Base-by-base conservation (phyloP, 2,329 filamentous ascomycete genomes). In the Samsoniella hepiali region DNA sequence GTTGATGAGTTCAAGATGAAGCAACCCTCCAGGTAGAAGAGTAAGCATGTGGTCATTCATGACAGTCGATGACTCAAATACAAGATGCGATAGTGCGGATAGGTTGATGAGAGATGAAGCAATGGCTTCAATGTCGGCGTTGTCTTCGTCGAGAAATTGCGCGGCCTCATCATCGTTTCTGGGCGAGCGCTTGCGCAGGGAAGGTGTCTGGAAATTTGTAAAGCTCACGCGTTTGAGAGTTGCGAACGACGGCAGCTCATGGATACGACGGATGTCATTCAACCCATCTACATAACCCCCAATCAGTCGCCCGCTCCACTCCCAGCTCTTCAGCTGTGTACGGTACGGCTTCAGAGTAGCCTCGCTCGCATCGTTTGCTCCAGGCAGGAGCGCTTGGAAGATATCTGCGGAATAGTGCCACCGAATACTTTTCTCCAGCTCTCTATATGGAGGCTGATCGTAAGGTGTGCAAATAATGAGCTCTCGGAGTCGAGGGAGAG, bases 41-140 rank as follows among this genome's bases (percentile, higher is more conserved):
- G 84, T 81, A n/a, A 97, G 78, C 22, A 96, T 80, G 9, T 81
- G 79, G 8, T 86, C 83, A 70, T 90, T 90, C 64, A 92, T 82
- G 40, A 91, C 80, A 3, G 87, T 88, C 50, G 89, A 96, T 8
- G 88, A 89, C 70, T 93, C 87, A 67, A 97, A 88, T 1, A 87
- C 80, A 11, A 97, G 77, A 62, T 88, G 84, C 62, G 82, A 82
- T 7, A 98, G 79, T 1, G 82, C 75, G 0, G 87, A 84, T 9
- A 97, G 80, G 31, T 73, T 68, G 1, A 69, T 68, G 44, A 78
- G 74, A 22, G 76, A 72, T 15, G 68, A 59, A 5, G 72, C 75
- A 36, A 77, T 66, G 22, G 71, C 69, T 29, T 75, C 72, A 34
- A 78, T 71, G 42, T 82, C 76, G 58, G 79, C 78, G 1, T 77